Percentiles rank a stretch among this genome's conserved stretches.
Evolutionary conservation across 768 basidiomycete genomes (phyloP).

Genomic region (Suillus plorans): DNA sequence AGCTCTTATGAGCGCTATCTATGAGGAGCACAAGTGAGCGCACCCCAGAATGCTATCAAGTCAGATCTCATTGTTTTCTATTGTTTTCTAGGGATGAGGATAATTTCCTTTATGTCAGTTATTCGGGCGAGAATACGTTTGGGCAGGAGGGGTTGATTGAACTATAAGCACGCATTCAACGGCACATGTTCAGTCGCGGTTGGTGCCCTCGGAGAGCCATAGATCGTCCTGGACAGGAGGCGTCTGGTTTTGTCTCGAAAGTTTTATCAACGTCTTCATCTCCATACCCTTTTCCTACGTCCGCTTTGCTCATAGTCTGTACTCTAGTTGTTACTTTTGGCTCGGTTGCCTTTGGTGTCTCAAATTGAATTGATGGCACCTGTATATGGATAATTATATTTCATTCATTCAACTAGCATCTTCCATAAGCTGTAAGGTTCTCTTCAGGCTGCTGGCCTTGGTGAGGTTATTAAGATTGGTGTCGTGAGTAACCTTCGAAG

Average conservation of each 20-base stretch:
- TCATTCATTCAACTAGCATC: constrained; percentile 1
- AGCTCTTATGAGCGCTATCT: constrained; percentile 97
- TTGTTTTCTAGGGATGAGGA: constrained; percentile 82
- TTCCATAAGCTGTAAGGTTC: background rate
- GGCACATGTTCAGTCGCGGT: constrained; percentile 12
- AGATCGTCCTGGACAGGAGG: constrained; percentile 29
- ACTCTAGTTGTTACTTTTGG: constrained; percentile 24
- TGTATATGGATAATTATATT: constrained; percentile 20
- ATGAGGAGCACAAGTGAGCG: constrained; percentile 98
- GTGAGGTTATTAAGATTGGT: background rate
- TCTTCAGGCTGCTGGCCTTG: background rate
- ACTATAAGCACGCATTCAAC: constrained; percentile 25
- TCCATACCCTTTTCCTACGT: constrained; percentile 25
- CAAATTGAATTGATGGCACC: constrained; percentile 18
- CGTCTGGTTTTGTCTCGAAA: constrained; percentile 10
- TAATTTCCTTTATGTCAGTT: constrained; percentile 97
- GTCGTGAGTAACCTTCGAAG: background rate
- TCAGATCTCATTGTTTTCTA: constrained; percentile 29
- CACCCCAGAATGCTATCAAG: constrained; percentile 4
- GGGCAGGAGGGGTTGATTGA: constrained; percentile 44
- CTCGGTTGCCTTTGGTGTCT: constrained; percentile 12
- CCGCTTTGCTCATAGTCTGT: constrained; percentile 26
- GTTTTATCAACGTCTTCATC: constrained; percentile 15
- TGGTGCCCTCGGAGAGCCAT: constrained; percentile 22
- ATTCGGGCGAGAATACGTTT: constrained; percentile 98